phyloP scores from a whole-genome alignment of 805 yeast species.

The Torulaspora maleeae region DNA sequence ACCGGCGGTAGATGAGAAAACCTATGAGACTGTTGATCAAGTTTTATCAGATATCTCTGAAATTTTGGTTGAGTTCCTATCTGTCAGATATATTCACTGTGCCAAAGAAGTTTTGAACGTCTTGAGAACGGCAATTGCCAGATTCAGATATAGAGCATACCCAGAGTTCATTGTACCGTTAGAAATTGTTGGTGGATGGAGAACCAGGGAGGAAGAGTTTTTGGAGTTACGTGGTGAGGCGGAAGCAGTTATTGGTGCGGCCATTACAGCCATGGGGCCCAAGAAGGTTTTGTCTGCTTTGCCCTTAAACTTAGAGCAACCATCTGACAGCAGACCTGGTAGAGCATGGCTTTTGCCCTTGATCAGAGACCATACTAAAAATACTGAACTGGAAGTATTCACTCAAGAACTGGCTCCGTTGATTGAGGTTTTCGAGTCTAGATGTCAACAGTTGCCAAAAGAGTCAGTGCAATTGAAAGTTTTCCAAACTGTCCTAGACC shows the following conservation, averaged over 20 bases:
- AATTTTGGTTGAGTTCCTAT: conserved; percentile 53
- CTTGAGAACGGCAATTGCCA: conserved; percentile 55
- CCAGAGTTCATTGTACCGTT: conserved; percentile 67
- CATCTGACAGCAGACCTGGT: conserved; percentile 55
- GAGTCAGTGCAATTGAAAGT: conserved; percentile 70
- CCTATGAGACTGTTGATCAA: conserved; percentile 54
- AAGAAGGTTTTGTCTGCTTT: conserved; percentile 66
- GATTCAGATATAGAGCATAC: conserved; percentile 59
- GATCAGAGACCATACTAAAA: conserved; percentile 76
- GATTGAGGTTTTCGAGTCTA: conserved; percentile 48
- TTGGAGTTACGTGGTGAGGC: conserved; percentile 64
- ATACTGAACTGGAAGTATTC: conserved; percentile 64
- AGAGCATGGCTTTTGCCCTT: conserved; percentile 95
- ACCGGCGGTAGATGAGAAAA: conserved; percentile 49
- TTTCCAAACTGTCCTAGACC: conserved; percentile 80
- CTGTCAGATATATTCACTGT: conserved; percentile 71
- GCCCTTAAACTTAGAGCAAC: conserved; percentile 71
- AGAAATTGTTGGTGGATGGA: conserved; percentile 76
- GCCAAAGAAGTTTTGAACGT: conserved; percentile 70
- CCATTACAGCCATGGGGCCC: conserved; percentile 80
- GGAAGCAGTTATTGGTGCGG: conserved; percentile 74
- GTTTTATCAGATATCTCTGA: conserved; percentile 49
- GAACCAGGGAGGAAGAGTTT: conserved; percentile 64
- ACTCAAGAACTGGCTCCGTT: conserved; percentile 62
- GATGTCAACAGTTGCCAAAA: conserved; percentile 42